phyloP scores from a whole-genome alignment of 2,329 filamentous ascomycete genomes.

The Fusarium clavum region DNA sequence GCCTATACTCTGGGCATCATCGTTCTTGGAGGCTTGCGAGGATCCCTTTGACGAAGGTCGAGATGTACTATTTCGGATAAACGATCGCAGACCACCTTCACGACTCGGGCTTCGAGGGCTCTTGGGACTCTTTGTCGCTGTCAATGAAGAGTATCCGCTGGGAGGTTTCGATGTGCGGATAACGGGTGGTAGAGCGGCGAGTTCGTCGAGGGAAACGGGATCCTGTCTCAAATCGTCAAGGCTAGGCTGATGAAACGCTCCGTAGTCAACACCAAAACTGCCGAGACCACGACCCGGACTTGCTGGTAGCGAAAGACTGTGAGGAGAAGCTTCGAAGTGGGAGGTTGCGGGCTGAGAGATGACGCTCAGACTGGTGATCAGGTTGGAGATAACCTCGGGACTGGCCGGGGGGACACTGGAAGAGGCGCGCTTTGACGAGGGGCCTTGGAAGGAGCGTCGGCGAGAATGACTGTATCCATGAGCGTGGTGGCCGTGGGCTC shows the following conservation, averaged over 20 bases:
- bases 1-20: constrained; percentile 71
- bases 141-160: constrained; percentile 78
- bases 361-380: constrained; percentile 77
- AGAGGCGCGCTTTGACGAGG: constrained; percentile 32
- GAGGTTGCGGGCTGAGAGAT: constrained; percentile 75
- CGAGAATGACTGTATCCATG: constrained; percentile 21
- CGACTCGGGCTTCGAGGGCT: constrained; percentile 63
- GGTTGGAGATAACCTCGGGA: constrained; percentile 76
- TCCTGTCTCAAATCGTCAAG: constrained; percentile 63
- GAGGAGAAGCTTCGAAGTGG: constrained; percentile 73
- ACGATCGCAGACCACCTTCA: constrained; percentile 67
- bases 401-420: constrained; percentile 60
- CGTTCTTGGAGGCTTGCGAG: constrained; percentile 63
- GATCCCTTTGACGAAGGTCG: constrained; percentile 71
- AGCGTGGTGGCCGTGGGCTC: constrained; percentile 35
- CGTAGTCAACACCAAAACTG: constrained; percentile 80
- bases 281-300: constrained; percentile 58
- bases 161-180: constrained; percentile 85
- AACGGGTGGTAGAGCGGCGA: constrained; percentile 74
- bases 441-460: constrained; percentile 34
- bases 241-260: constrained; percentile 67
- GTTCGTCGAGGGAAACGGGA: constrained; percentile 64
- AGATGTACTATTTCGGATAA: constrained; percentile 65
- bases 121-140: constrained; percentile 67
- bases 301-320: constrained; percentile 53